Percentiles rank a stretch among this genome's conserved stretches.
These are phyloP conservation scores for Fonsecaea pedrosoi DNA, from an alignment of 2,329 filamentous ascomycete species.

Conservation along the genomic window DNA sequence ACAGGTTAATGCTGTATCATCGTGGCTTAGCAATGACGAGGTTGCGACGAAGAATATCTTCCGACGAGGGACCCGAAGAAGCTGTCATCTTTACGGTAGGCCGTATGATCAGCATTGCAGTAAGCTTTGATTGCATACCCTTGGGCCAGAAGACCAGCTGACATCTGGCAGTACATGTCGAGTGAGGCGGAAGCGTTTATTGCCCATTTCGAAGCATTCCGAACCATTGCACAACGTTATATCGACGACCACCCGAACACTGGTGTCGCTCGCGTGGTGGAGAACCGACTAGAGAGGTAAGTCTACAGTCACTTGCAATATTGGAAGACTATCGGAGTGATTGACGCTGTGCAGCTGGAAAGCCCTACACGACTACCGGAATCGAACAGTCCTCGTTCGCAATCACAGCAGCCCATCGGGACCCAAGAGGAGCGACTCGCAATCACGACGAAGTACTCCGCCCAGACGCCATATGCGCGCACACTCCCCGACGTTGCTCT, in stretches of 20 bases:
- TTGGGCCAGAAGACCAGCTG: background rate
- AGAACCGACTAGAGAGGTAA: conserved; percentile 24
- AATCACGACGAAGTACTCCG: background rate
- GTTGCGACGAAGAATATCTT: conserved; percentile 17
- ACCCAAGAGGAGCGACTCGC: background rate
- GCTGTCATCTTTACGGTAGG: conserved; percentile 28
- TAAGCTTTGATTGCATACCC: conserved; percentile 5
- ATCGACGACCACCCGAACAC: conserved; percentile 22
- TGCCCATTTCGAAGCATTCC: conserved; percentile 28
- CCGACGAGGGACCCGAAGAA: conserved; percentile 1
- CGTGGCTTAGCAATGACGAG: conserved; percentile 23
- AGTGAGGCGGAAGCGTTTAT: conserved; percentile 28
- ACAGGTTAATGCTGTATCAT: conserved; percentile 30
- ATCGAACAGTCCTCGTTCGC: conserved; percentile 12
- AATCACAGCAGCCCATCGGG: background rate
- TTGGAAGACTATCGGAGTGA: no score
- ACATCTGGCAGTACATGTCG: conserved; percentile 30
- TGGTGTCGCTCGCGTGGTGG: conserved; percentile 24
- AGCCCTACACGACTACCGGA: conserved; percentile 24
- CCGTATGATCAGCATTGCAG: conserved; percentile 30
- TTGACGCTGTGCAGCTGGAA: conserved; percentile 22
- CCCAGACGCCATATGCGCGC: conserved; percentile 2
- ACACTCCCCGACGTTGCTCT: conserved; percentile 10
- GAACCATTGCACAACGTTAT: conserved; percentile 20
- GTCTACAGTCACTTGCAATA: background rate